Evolutionary conservation across 2,329 filamentous ascomycete species (phyloP), one percentile per base, ranked within the genome.

Genomic region (Trichoderma sp.): DNA sequence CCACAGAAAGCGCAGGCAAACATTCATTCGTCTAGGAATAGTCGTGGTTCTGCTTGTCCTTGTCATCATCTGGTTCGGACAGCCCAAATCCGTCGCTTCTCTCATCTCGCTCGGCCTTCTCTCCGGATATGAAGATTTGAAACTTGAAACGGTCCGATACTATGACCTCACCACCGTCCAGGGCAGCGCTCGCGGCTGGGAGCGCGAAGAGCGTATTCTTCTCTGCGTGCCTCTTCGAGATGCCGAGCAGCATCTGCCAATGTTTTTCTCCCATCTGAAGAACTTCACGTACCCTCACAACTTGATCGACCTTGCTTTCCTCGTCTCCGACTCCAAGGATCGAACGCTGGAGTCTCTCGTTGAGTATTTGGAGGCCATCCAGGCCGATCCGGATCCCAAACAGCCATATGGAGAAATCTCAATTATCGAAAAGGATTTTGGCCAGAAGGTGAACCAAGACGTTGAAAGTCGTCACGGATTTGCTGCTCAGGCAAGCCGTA

Each of bases 211-310:
- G 84, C 90, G 96, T 74, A 97, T 99, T 75, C 86, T 99, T 36
- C 88, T 99, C 71, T 98, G 96, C 81, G 96, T 97, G 17, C 96
- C 96, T 58, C 88, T 99, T 70, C 90, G 96, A 81, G 97, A 99
- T 81, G 96, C 96, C 59, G 91, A 97, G 78, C 88, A 93, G 30
- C 96, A 99, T 86, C 84, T 99, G 63, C 89, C 92, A 73, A 98
- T 99, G 95, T 98, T 99, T 88, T 99, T 99, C 84, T 92, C 92
- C n/a, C 97, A 99, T 80, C 87, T 99, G 72, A 91, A 91, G 76
- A 99, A 99, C 83, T 92, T 99, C 75, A 99, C 96, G 20, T 99
- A 99, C 79, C 96, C 96, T 0, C 96, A 99, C 81, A 92, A 97
- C 79, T 87, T 99, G 65, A 97, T 99, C 79, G 96, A 99, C 80